Evolutionary conservation across 129 eudicot species (phyloP), one percentile per base, ranked within the genome.

Genomic region (Centella asiatica): DNA sequence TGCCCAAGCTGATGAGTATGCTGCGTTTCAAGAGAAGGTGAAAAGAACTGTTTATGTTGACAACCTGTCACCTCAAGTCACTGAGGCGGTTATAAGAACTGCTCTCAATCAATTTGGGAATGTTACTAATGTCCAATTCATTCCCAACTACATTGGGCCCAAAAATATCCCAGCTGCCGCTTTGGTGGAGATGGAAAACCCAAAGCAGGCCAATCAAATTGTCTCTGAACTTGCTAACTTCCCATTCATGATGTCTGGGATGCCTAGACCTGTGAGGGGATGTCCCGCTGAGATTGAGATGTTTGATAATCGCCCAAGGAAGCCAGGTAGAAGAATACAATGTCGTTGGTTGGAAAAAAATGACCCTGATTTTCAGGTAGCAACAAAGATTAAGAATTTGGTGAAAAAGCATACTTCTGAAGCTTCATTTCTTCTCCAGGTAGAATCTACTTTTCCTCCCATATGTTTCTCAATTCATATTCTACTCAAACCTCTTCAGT

Each of bases 181-280:
- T 55, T 60, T 90, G 53, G 95, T 86, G 57, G 94, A 83, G 69
- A 70, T 86, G 89, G 80, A 77, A 32, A 76, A 47, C 1, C 47
- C 39, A 23, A 70, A 67, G 49, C 87, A 76, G 75, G 95, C 94
- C 9, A 50, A 18, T 5, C 61, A 57, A 24, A 77, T 90, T 6
- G 24, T 86, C 0, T 31, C 4, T 4, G 80, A 64, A 55, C 62
- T 75, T 42, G 19, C 45, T 1, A 61, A 74, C 3, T 65, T 66
- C 44, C 94, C 95, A 0, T 75, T 90, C 55, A 86, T 86, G 97
- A 76, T 86, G 36, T 75, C 68, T 15, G 95, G 95, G 26, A 90
- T 90, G 97, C 97, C 95, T 13, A 81, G 97, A 78, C 95, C 97
- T n/a, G 85, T 83, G 20, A 81, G 95, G 61, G 94, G 81, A 14